A percentile compares a stretch with the other conserved stretches of the same genome.
phyloP scores from a whole-genome alignment of 176 grass and related monocot species.

The Otatea glauca region DNA sequence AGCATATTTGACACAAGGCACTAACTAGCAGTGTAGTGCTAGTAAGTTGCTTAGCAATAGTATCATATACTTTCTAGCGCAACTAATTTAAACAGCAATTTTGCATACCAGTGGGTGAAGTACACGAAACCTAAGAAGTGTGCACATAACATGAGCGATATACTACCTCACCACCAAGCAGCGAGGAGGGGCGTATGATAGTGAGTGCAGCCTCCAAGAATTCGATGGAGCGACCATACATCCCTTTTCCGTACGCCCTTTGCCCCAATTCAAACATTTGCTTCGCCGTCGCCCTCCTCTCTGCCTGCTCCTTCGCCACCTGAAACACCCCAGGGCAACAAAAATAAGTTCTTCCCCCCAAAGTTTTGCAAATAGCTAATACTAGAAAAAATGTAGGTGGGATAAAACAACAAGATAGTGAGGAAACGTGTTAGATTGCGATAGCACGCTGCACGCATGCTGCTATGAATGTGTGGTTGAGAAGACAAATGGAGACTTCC shows the following conservation, averaged over 20 bases:
- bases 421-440: too few species aligned
- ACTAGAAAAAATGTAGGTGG: too few species aligned
- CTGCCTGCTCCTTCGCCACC: constrained; percentile 91
- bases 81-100: too few species aligned
- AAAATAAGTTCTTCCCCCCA: too few species aligned
- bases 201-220: constrained; percentile 90
- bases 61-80: neutral
- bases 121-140: neutral
- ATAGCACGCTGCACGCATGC: too few species aligned
- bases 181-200: constrained; percentile 70
- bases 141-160: neutral
- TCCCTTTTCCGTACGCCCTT: constrained; percentile 84
- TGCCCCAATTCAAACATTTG: constrained; percentile 96
- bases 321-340: constrained; percentile 31
- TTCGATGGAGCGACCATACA: constrained; percentile 89
- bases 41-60: neutral
- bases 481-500: too few species aligned
- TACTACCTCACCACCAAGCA: constrained; percentile 91
- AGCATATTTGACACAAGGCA: neutral
- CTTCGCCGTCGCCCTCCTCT: constrained; percentile 75
- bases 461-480: too few species aligned
- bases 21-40: neutral
- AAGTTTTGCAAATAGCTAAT: neutral
- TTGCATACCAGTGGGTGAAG: too few species aligned
- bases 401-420: too few species aligned